Base-by-base conservation (phyloP, 371 early-diverging fungal species). In the Mucor lusitanicus region DNA sequence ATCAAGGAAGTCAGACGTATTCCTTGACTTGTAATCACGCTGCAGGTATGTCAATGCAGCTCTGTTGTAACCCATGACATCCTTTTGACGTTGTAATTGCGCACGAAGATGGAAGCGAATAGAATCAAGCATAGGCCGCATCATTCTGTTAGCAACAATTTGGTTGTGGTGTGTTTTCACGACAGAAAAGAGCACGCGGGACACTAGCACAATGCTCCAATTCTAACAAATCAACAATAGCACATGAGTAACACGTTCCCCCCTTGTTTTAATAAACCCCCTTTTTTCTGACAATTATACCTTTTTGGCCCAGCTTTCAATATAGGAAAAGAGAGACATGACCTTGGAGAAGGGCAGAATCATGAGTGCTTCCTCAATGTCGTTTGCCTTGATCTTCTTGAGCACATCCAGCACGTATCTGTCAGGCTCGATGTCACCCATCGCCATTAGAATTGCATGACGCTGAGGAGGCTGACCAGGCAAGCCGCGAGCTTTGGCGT, bases 281-380 rank as follows among this genome's bases (percentile, higher is more conserved):
- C 27, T 27, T 33, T 44, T 44, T 44, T 30, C 30, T 30, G 5
- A 25, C 30, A 39, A 59, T 61, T 13, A n/a, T 77, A 90, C 91
- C 88, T 87, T 90, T 67, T 87, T 86, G 2, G 90, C 89, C 95
- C 95, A 95, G 3, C 78, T 72, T 61, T 88, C 89, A 50, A 97
- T 72, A 70, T 91, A 92, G 35, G 82, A 78, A 54, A 98, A 82
- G 40, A 98, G 72, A 33, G 88, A 88, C 27, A 87, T 80, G 28
- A 95, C 91, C 23, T 91, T 89, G 37, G 78, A 65, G 65, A 97
- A 95, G 2, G 96, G 93, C 64, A 98, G 78, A 27, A 94, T 90
- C 77, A 96, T 77, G 66, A 98, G 75, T 0, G 96, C 94, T 65
- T 94, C 94, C 32, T 96, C 96, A 46, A 98, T 71, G 40, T 97